Evolutionary conservation across 2,329 filamentous ascomycete species (phyloP).

Genomic region (Cercospora brassicicola): DNA sequence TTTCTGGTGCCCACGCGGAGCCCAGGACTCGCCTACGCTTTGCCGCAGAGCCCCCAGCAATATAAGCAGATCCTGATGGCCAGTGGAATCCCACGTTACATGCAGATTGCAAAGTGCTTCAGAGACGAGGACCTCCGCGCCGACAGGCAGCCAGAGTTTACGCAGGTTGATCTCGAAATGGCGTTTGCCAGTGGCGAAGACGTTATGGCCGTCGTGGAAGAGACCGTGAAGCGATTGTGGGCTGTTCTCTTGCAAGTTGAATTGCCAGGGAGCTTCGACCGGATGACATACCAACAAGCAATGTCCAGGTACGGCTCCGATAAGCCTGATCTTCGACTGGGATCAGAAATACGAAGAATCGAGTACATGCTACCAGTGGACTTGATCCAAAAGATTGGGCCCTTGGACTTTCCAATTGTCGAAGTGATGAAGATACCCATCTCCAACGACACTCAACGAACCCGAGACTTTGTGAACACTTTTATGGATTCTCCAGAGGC

Average conservation of each 20-base stretch:
- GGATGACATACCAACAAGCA: conserved; percentile 70
- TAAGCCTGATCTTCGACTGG: conserved; percentile 84
- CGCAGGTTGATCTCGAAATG: conserved; percentile 93
- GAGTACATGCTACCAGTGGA: conserved; percentile 62
- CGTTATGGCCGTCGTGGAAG: conserved; percentile 63
- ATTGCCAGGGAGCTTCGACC: conserved; percentile 52
- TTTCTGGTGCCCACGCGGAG: conserved; percentile 87
- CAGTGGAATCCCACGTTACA: conserved; percentile 77
- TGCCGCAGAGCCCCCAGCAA: conserved; percentile 95
- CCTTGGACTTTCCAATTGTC: conserved; percentile 66
- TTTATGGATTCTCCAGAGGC: conserved; percentile 70
- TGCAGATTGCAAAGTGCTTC: conserved; percentile 92
- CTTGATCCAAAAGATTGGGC: conserved; percentile 73
- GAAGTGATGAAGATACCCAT: conserved; percentile 72
- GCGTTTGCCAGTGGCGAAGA: conserved; percentile 72
- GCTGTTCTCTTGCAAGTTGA: conserved; percentile 48
- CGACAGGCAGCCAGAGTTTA: conserved; percentile 95
- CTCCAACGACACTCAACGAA: conserved; percentile 53
- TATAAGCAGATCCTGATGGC: conserved; percentile 99
- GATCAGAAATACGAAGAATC: conserved; percentile 63
- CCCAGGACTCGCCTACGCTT: conserved; percentile 76
- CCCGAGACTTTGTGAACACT: conserved; percentile 61
- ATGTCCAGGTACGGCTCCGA: conserved; percentile 84
- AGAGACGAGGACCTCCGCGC: conserved; percentile 90
- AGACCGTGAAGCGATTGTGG: conserved; percentile 59